Conservation (phyloP, 495 filamentous ascomycete genomes). For the Neurospora terricola region DNA sequence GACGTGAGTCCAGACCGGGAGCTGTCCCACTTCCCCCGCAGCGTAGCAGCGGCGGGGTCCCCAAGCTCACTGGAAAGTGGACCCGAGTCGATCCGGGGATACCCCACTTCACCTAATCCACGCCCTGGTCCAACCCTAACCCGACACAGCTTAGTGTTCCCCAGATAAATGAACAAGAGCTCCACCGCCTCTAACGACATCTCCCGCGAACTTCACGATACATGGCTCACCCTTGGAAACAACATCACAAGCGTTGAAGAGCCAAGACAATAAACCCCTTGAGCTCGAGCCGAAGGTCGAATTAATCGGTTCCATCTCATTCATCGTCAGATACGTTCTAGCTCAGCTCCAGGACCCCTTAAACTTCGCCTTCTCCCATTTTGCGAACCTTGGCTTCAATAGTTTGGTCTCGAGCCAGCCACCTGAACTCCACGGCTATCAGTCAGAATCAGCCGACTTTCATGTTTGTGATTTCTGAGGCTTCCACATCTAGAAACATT, state of each 20-base stretch:
- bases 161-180: not conserved
- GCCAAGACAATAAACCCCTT: not conserved
- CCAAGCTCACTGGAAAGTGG: not conserved
- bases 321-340: not conserved
- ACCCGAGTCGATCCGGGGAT: not conserved
- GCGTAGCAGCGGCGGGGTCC: not conserved
- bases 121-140: not conserved
- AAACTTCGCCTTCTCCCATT: not conserved
- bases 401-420: not conserved
- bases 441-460: not conserved
- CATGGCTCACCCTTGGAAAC: too few species aligned
- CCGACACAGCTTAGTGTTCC: not conserved
- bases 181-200: not conserved
- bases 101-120: not conserved
- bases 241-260: not conserved
- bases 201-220: too few species aligned
- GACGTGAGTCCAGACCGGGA: not conserved
- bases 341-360: not conserved
- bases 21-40: not conserved
- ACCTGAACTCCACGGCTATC: not conserved
- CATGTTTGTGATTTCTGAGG: not conserved
- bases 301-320: not conserved
- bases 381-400: not conserved
- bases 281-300: not conserved
- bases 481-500: not conserved